Percentiles rank a stretch among this genome's conserved stretches.
These are phyloP conservation scores for Tephrocybe sp. DNA, from an alignment of 768 basidiomycete species.

Conservation along the genomic window DNA sequence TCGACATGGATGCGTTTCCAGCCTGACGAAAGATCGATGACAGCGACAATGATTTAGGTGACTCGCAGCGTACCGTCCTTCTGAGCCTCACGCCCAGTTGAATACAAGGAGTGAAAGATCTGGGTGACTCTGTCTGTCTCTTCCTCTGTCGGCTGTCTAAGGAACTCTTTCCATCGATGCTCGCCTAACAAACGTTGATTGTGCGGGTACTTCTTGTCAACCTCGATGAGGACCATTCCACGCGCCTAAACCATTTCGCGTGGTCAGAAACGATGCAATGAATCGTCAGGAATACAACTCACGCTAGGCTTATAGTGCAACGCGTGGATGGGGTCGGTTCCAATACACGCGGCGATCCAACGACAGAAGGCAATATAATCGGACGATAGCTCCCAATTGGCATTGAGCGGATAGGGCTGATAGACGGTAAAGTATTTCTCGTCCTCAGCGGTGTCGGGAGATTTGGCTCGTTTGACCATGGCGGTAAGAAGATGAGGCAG, in stretches of 20 bases:
- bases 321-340: slow-evolving; percentile 35
- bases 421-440: slow-evolving; percentile 46
- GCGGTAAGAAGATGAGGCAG: background rate
- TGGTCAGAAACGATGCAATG: slow-evolving; percentile 3
- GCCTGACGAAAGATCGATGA: slow-evolving; percentile 27
- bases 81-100: slow-evolving; percentile 41
- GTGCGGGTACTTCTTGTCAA: slow-evolving; percentile 36
- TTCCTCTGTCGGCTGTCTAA: slow-evolving; percentile 37
- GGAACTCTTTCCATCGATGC: slow-evolving; percentile 48
- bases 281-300: slow-evolving; percentile 13
- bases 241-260: slow-evolving; percentile 30
- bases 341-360: slow-evolving; percentile 50
- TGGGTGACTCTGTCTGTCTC: slow-evolving; percentile 36
- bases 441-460: slow-evolving; percentile 41
- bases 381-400: slow-evolving; percentile 40
- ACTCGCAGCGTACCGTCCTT: slow-evolving; percentile 45
- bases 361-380: slow-evolving; percentile 41
- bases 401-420: slow-evolving; percentile 50
- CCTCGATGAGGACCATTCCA: slow-evolving; percentile 49
- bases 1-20: slow-evolving; percentile 50
- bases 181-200: slow-evolving; percentile 45
- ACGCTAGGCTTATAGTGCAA: slow-evolving; percentile 50
- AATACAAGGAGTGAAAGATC: slow-evolving; percentile 45
- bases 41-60: background rate
- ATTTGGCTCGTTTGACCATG: slow-evolving; percentile 43